Conservation (phyloP, 306 rosid genomes). For the Medicago ruthenica region DNA sequence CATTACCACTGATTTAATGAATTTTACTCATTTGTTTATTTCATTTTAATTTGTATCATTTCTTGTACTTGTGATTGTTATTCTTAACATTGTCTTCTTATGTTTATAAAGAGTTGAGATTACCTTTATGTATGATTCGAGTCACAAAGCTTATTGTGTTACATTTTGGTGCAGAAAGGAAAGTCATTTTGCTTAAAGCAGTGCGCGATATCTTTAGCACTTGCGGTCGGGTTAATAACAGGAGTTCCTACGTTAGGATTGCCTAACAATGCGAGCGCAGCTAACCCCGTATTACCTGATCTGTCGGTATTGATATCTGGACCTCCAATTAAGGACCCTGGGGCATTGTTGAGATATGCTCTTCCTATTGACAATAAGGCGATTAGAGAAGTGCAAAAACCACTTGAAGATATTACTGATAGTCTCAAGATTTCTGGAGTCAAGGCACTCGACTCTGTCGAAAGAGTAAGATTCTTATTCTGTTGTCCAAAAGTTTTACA, state of each 20-base stretch:
- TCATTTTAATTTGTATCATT: not conserved
- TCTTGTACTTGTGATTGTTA: conserved; percentile 4
- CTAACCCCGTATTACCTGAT: conserved; percentile 71
- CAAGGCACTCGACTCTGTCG: conserved; percentile 90
- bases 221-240: conserved; percentile 75
- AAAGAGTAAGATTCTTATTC: conserved; percentile 69
- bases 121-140: conserved; percentile 15
- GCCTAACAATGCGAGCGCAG: conserved; percentile 64
- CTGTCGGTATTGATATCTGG: conserved; percentile 88
- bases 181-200: conserved; percentile 69
- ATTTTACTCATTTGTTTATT: not conserved
- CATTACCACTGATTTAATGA: not conserved
- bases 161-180: conserved; percentile 59
- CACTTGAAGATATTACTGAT: conserved; percentile 94
- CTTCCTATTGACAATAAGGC: conserved; percentile 95
- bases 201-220: conserved; percentile 74
- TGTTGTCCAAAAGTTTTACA: conserved; percentile 13
- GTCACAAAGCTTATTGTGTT: conserved; percentile 34
- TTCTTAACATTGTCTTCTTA: not conserved
- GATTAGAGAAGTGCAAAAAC: conserved; percentile 92
- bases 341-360: conserved; percentile 87
- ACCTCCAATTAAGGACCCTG: conserved; percentile 97
- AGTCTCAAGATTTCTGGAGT: conserved; percentile 88
- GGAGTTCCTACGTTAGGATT: conserved; percentile 79
- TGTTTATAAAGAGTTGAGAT: conserved; percentile 27